Evolutionary conservation across 225 moss, liverwort and hornwort species (phyloP), one percentile per base, ranked within the genome.

Genomic region (Pleurozium schreberi): DNA sequence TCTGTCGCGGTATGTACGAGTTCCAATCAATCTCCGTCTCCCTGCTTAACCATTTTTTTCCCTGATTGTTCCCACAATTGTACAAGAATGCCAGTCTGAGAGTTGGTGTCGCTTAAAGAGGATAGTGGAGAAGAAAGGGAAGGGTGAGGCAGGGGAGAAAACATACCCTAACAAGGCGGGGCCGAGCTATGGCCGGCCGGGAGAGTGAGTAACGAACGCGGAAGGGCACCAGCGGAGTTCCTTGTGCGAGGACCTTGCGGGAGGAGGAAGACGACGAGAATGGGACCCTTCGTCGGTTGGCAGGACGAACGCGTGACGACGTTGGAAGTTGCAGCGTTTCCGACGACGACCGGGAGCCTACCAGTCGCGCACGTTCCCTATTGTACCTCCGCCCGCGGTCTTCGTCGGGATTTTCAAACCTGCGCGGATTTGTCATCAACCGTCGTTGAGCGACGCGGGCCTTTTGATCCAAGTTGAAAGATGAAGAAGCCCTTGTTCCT

Each of bases 111-210:
- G 83, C 33, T n/a, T 4, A 2, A 9, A 73, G 53, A 63, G 18
- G 83, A 50, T 38, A 28, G 49, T 33, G 74, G 74, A 38, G 45
- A 34, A 26, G 66, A 31, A 55, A 50, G 14, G 45, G 28, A 55
- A 63, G 23, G 6, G 25, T 10, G 78, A 26, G 49, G 58, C 43
- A 40, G 88, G 45, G 45, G 75, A 58, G 43, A 58, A 18, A 8
- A 73, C 74, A 71, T 90, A 92, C 86, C 92, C 92, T 93, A 91
- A 81, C 63, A 75, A 61, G 19, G 38, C 55, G 55, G n/a, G 75
- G 61, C 76, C 57, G 90, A 88, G 88, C 69, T 49, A 38, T 86
- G 86, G 92, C 90, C 88, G 86, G 88, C 92, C 42, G 40, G 27
- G 36, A 82, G 50, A 61, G 80, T 18, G 12, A 60, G 57, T 33